Evolutionary conservation across 2,329 filamentous ascomycete genomes (phyloP).

Genomic region (Aquanectria penicillioides): DNA sequence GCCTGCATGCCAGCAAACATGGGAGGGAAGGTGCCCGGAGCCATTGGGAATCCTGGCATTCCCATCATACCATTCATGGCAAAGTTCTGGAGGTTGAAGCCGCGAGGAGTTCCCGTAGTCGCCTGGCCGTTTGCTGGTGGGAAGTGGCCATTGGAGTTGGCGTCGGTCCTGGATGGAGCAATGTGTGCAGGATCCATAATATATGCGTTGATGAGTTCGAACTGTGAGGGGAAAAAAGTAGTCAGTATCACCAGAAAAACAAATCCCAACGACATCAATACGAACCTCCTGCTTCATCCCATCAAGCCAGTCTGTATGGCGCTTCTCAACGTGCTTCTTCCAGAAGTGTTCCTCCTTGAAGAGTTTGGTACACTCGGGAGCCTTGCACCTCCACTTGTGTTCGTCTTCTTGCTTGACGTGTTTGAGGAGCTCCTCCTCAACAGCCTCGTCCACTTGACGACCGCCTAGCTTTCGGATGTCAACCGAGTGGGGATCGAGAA

Average conservation of each 20-base stretch:
- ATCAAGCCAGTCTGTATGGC: slow-evolving; percentile 89
- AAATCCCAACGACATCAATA: no score
- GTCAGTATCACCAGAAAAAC: no score
- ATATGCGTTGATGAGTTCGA: slow-evolving; percentile 91
- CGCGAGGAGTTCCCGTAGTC: slow-evolving; percentile 85
- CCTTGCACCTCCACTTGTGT: slow-evolving; percentile 95
- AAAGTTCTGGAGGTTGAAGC: slow-evolving; percentile 86
- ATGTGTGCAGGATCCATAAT: slow-evolving; percentile 95
- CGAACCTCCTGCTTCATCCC: slow-evolving; percentile 84
- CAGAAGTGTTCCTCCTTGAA: slow-evolving; percentile 99
- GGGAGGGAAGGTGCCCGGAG: slow-evolving; percentile 57
- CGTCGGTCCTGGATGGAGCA: slow-evolving; percentile 90
- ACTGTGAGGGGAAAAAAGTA: no score
- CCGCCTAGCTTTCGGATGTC: slow-evolving; percentile 93
- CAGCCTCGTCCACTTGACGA: slow-evolving; percentile 83
- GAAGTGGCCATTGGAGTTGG: slow-evolving; percentile 96
- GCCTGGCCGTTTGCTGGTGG: slow-evolving; percentile 80
- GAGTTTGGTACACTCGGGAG: slow-evolving; percentile 93
- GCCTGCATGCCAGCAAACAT: slow-evolving; percentile 65
- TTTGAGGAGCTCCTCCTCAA: slow-evolving; percentile 87
- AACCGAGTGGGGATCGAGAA: slow-evolving; percentile 87
- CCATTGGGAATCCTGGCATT: slow-evolving; percentile 68
- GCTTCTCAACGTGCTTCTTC: slow-evolving; percentile 97
- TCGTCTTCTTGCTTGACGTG: slow-evolving; percentile 98
- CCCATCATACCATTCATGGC: slow-evolving; percentile 67